Conservation (phyloP, 2,329 filamentous ascomycete species). For the Achaetomium macrosporum region DNA sequence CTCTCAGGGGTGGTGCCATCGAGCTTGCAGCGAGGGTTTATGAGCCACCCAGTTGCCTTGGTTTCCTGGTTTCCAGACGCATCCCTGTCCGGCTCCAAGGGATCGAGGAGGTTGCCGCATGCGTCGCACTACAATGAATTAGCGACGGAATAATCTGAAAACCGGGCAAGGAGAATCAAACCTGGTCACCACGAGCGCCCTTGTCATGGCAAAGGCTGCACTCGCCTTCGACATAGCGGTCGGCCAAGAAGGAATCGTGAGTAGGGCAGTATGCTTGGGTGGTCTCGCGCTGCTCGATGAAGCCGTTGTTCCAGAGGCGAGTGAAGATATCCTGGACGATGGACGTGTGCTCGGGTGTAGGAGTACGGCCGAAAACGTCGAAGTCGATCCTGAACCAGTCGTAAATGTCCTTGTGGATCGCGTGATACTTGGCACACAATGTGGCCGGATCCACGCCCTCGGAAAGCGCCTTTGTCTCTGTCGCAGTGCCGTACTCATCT, state of each 20-base stretch:
- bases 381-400: conserved; percentile 95
- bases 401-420: conserved; percentile 84
- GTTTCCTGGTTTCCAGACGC: conserved; percentile 19
- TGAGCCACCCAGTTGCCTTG: conserved; percentile 23
- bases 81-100: conserved; percentile 52
- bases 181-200: conserved; percentile 60
- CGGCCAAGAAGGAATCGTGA: conserved; percentile 72
- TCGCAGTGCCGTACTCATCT: conserved; percentile 96
- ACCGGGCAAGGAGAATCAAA: background rate
- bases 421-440: conserved; percentile 89
- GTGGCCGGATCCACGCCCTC: conserved; percentile 75
- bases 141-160: background rate
- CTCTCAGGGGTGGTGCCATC: conserved; percentile 76
- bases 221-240: conserved; percentile 76
- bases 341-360: conserved; percentile 79
- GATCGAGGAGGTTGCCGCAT: conserved; percentile 66
- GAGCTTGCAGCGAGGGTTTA: conserved; percentile 67
- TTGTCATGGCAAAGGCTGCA: conserved; percentile 69
- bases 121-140: conserved; percentile 35
- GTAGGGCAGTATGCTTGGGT: conserved; percentile 85
- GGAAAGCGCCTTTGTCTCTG: conserved; percentile 90
- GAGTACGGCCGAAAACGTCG: conserved; percentile 90
- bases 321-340: conserved; percentile 90
- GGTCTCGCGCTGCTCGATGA: conserved; percentile 78
- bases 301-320: conserved; percentile 83